Base-by-base conservation (phyloP, 176 grass and related monocot genomes). In the Calamus simplicifolius region DNA sequence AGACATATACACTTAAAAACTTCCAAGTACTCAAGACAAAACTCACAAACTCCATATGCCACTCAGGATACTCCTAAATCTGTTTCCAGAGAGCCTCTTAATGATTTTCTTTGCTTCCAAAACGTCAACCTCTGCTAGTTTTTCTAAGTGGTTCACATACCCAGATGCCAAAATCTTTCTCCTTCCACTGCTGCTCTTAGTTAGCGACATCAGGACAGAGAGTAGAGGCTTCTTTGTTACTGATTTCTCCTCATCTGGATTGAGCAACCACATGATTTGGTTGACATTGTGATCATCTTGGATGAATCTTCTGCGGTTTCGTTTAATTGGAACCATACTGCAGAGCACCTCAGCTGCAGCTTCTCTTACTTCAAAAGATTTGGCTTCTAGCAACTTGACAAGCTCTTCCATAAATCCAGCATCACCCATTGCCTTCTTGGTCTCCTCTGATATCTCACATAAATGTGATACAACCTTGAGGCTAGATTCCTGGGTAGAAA, bases 101-200 rank as follows among this genome's bases (percentile, higher is more conserved):
- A 97, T 57, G 8, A 85, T 70, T 58, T 85, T 91, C 69, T 80
- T 92, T 0, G 93, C 93, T 26, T 91, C 87, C 1, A 62, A 57
- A 21, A 79, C 82, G 0, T 79, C 81, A 19, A 82, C 52, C 15
- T 81, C 81, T 18, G 80, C 93, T 3, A 97, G 66, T 57, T 81
- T 81, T 67, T 92, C 85, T 49, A 97, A 66, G 64, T 56, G 25
- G 25, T 59, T 19, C 67, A 88, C 69, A 69, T 88, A 67, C 21
- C 86, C 79, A 48, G 81, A 97, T n/a, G 83, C 72, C 50, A 80
- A 76, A 18, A 97, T 88, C 81, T 82, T 88, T 75, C 77, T 91
- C 75, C 87, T 85, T 19, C 75, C 93, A 54, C 21, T 69, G 71
- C 49, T 85, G 59, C 78, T 88, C 51, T 97, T 87, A 14, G 87